These are phyloP conservation scores for Candida tammaniensis DNA, from an alignment of 805 yeast genomes.

Conservation along the genomic window DNA sequence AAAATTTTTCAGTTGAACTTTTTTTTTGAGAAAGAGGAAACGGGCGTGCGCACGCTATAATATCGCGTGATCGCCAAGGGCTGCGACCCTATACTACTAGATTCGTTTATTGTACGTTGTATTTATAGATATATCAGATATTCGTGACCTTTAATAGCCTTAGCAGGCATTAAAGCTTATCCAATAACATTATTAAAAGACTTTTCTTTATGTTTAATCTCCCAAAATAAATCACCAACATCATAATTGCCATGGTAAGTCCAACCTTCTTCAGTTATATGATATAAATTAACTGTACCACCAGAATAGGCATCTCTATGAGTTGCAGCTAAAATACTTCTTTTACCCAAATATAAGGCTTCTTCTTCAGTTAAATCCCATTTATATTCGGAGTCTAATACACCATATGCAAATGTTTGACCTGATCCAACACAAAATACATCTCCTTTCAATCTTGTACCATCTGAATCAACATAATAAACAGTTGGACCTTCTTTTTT, in stretches of 20 bases:
- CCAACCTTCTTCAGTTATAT: constrained; percentile 94
- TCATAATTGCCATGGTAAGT: constrained; percentile 91
- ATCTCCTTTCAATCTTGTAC: constrained; percentile 92
- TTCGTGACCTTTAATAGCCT: too few species aligned
- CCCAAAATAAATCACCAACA: constrained; percentile 90
- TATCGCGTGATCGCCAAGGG: neutral
- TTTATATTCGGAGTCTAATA: constrained; percentile 83
- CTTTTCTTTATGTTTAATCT: constrained; percentile 79
- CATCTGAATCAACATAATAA: constrained; percentile 95
- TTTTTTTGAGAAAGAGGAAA: too few species aligned
- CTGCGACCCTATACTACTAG: too few species aligned
- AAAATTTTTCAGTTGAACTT: constrained; percentile 3
- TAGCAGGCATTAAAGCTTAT: constrained; percentile 21
- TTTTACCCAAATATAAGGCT: constrained; percentile 89
- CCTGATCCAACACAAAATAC: constrained; percentile 98
- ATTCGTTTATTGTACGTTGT: too few species aligned
- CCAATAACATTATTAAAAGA: constrained; percentile 81
- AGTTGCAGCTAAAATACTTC: constrained; percentile 95
- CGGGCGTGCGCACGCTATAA: too few species aligned
- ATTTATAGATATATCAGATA: too few species aligned
- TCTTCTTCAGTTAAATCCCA: constrained; percentile 94
- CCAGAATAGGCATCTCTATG: constrained; percentile 99
- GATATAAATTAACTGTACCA: constrained; percentile 91
- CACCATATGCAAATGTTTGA: constrained; percentile 99
- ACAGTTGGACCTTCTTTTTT: constrained; percentile 94